Evolutionary conservation across 192 early-diverging fungal genomes (phyloP).

Genomic region (Nowakowskiella sp.): DNA sequence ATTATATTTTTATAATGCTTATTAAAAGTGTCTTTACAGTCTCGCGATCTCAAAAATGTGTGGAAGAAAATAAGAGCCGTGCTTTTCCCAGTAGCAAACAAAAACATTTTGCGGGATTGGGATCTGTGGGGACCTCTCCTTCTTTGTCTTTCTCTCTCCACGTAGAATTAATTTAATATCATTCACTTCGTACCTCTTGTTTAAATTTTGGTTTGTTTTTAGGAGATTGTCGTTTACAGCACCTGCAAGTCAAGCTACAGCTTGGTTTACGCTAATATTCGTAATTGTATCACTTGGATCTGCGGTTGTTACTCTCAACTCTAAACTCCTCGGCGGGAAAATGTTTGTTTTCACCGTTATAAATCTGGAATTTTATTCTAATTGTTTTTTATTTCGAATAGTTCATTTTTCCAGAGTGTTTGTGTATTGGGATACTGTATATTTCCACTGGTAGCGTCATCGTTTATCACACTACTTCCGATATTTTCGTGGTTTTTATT

Average conservation of each 20-base stretch:
- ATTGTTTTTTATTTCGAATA: slow-evolving; percentile 16
- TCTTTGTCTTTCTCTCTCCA: slow-evolving; percentile 82
- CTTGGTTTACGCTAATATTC: slow-evolving; percentile 87
- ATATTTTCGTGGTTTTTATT: slow-evolving; percentile 49
- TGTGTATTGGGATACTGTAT: slow-evolving; percentile 96
- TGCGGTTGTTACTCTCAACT: slow-evolving; percentile 89
- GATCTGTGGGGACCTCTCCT: slow-evolving; percentile 95
- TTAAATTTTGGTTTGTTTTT: slow-evolving; percentile 1
- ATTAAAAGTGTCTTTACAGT: slow-evolving; percentile 30
- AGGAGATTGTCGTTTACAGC: slow-evolving; percentile 75
- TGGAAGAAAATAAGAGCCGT: slow-evolving; percentile 67
- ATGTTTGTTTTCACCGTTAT: slow-evolving; percentile 42
- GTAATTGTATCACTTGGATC: slow-evolving; percentile 93
- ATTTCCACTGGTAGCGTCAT: slow-evolving; percentile 81
- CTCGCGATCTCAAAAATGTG: slow-evolving; percentile 65
- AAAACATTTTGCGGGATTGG: slow-evolving; percentile 73
- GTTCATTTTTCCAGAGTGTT: slow-evolving; percentile 94
- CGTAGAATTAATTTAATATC: slow-evolving; percentile 44
- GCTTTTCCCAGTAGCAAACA: slow-evolving; percentile 52
- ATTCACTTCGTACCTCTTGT: neutral
- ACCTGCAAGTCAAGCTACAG: slow-evolving; percentile 67
- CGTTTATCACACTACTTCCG: slow-evolving; percentile 63
- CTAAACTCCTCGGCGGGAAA: slow-evolving; percentile 86
- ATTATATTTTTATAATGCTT: neutral
- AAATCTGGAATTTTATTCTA: slow-evolving; percentile 1